These are phyloP conservation scores for Penicillium sp. DNA, from an alignment of 2,329 filamentous ascomycete species.

Conservation along the genomic window DNA sequence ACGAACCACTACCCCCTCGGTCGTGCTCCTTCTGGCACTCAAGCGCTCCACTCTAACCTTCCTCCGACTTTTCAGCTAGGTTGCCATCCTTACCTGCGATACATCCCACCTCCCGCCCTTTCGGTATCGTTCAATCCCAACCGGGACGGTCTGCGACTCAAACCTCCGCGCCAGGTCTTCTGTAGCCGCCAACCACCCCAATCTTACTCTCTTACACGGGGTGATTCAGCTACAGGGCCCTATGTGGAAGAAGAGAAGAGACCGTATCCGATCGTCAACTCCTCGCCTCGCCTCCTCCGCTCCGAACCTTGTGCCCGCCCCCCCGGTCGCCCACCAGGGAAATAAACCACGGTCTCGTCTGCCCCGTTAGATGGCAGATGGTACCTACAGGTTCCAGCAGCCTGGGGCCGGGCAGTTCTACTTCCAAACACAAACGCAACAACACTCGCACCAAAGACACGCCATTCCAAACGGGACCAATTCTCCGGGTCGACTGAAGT, in stretches of 20 bases:
- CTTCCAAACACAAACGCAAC: conserved; percentile 50
- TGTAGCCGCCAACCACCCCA: conserved; percentile 21
- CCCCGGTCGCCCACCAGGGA: conserved; percentile 32
- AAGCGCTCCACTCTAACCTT: conserved; percentile 1
- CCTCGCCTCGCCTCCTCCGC: conserved; percentile 36
- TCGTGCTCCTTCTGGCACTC: conserved; percentile 17
- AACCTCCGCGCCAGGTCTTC: conserved; percentile 13
- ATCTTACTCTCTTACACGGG: conserved; percentile 25
- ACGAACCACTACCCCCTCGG: conserved; percentile 15
- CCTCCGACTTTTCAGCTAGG: conserved; percentile 4
- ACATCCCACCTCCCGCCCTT: conserved; percentile 32
- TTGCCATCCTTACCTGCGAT: conserved; percentile 29
- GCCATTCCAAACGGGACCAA: conserved; percentile 50
- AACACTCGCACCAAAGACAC: conserved; percentile 48
- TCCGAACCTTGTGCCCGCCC: conserved; percentile 30
- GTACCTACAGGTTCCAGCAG: conserved; percentile 59
- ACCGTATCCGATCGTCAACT: conserved; percentile 45
- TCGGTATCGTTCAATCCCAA: conserved; percentile 28
- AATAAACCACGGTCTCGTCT: conserved; percentile 48
- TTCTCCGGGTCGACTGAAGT: conserved; percentile 52
- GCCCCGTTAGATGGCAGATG: conserved; percentile 60
- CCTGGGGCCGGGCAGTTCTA: conserved; percentile 57
- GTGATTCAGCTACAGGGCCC: conserved; percentile 44
- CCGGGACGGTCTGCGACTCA: conserved; percentile 9
- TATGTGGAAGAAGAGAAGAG: conserved; percentile 57